Evolutionary conservation across 306 rosid species (phyloP).

Genomic region (Trifolium subterraneum): DNA sequence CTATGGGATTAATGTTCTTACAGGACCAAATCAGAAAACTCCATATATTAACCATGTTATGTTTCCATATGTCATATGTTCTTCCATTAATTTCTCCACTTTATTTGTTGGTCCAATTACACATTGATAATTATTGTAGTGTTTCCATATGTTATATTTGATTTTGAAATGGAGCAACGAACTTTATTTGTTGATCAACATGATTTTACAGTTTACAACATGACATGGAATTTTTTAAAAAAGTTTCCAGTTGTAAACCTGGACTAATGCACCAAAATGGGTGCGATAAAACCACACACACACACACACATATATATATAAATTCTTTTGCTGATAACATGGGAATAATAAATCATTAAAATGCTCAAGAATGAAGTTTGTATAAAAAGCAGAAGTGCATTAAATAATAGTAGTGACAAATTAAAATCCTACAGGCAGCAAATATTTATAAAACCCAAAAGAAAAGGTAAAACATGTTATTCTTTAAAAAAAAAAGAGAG

Average conservation of each 20-base stretch:
- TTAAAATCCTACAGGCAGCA: slow-evolving; percentile 20
- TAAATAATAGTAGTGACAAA: neutral
- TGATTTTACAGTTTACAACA: slow-evolving; percentile 2
- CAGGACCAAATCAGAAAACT: neutral
- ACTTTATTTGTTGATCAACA: slow-evolving; percentile 25
- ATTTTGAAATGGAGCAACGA: neutral
- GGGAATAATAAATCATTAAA: slow-evolving; percentile 21
- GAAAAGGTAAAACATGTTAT: neutral
- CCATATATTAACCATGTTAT: neutral
- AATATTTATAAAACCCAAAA: slow-evolving; percentile 32
- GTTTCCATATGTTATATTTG: neutral
- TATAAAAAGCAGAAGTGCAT: neutral
- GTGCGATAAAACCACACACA: neutral
- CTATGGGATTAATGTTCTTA: neutral
- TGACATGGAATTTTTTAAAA: slow-evolving; percentile 28
- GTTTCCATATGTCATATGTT: neutral
- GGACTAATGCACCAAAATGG: slow-evolving; percentile 5
- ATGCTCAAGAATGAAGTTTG: slow-evolving; percentile 30
- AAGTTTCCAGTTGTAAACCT: slow-evolving; percentile 9
- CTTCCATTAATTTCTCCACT: slow-evolving; percentile 28
- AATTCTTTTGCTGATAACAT: no score
- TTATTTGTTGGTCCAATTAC: neutral
- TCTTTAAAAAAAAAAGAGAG: neutral
- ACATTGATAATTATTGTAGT: neutral
- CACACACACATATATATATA: neutral